Evolutionary conservation across 1,284 basidiomycete genomes (phyloP), one percentile per base, ranked within the genome.

Genomic region (Sanghuangporus weigelae): DNA sequence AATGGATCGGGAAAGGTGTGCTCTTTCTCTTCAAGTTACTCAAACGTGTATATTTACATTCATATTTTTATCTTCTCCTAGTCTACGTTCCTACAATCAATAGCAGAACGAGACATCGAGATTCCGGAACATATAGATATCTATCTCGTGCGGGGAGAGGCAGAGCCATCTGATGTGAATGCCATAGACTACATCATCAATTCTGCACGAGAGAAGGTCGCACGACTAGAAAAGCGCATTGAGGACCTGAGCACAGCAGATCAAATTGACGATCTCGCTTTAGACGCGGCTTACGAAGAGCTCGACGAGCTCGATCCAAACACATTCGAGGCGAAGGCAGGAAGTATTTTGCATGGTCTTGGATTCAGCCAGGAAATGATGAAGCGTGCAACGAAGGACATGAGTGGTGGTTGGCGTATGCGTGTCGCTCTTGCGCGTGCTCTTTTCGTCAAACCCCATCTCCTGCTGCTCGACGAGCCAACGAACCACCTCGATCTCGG

Each of bases 341-440:
- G 92, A 65, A 92, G 92, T 70, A 97, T 99, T 72, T 84, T 99
- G 38, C 93, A 97, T 73, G 97, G 96, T 89, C 87, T 99, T 49
- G 96, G 96, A 26, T 99, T 99, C 82, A 84, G 83, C 63, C 84
- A 85, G 72, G 74, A 81, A 63, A 98, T 98, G 96, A 98, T 98
- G 96, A 85, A 84, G 75, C 94, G 93, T 76, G 92, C 96, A 14
- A 98, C 96, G 60, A 96, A 95, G 79, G 96, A 98, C 76, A 97
- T 99, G 94, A 92, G 88, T 71, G 96, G 96, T 85, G 96, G 96
- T 73, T 98, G 96, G 96, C 85, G 96, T 67, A 98, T 98, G 96
- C 89, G 97, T 75, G 96, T 99, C 66, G 93, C 97, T 14, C 89
- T 99, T 57, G 96, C 96, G 31, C 86, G 96, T 67, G 96, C 96